Evolutionary conservation across 140 eudicot species (phyloP), one percentile per base, ranked within the genome.

Genomic region (Senecio squalidus): DNA sequence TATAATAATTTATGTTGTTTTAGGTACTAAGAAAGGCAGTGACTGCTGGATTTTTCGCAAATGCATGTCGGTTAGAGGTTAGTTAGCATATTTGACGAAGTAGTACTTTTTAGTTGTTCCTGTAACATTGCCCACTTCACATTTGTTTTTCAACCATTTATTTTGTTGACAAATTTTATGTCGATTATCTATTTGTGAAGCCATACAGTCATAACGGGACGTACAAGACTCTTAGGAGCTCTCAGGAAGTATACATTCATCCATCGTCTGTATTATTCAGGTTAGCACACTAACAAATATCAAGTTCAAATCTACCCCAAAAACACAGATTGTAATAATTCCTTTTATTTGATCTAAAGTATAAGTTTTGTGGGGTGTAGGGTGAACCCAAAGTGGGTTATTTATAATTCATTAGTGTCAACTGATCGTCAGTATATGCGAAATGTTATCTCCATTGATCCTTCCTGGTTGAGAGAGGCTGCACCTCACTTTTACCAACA

Each of bases 361-460:
- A 6, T 26, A 31, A 30, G 26, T 48, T 54, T 39, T 66, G 16
- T 59, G 8, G n/a, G n/a, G n/a, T 66, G 78, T 84, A 92, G 99
- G 72, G 99, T 92, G 59, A 92, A 92, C 73, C 96, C 99, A 16
- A 92, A 87, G 70, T 92, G 95, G 96, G 83, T 92, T 13, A 47
- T 92, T 18, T 92, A 76, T 77, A 80, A 80, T 65, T 88, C 95
- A 20, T 68, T 92, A 2, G 99, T 92, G 56, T 87, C 87, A 22
- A 92, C 99, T 21, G 99, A 92, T 64, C 83, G 95, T 6, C 96
- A 83, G 30, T 92, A 92, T 76, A 92, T 92, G 99, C 87, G 99
- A 33, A 92, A 87, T 69, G 90, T 92, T 55, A 87, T 88, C 33
- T 61, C 96, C 2, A 78, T 92, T 11, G 96, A 92, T 33, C 99